Percentiles rank a stretch among this genome's conserved stretches.
Evolutionary conservation across 2,329 filamentous ascomycete species (phyloP).

Genomic region (Xylariaceae sp.): DNA sequence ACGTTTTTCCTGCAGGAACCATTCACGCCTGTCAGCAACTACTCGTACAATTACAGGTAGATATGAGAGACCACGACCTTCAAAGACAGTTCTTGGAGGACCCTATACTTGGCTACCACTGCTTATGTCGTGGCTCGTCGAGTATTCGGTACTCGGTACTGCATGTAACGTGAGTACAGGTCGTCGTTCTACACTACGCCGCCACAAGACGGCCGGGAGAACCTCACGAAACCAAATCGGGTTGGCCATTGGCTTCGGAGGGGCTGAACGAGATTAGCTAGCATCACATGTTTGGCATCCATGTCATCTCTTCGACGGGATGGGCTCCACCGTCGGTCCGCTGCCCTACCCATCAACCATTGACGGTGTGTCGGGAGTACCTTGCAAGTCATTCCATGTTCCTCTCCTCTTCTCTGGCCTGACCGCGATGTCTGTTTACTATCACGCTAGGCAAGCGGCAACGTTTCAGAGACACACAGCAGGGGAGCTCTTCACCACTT

Average conservation of each 20-base stretch:
- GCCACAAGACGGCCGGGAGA: background rate
- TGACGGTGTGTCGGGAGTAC: background rate
- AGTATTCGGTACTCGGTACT: background rate
- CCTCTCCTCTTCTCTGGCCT: background rate
- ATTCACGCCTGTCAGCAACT: background rate
- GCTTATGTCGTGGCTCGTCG: no score
- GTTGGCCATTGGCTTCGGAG: background rate
- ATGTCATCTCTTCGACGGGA: constrained; percentile 11
- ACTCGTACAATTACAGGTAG: background rate
- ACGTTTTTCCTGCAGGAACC: constrained; percentile 1
- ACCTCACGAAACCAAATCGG: background rate
- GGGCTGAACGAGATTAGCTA: constrained; percentile 6
- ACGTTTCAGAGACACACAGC: background rate
- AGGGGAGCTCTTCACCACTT: background rate
- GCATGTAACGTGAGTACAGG: background rate
- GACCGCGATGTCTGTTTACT: background rate
- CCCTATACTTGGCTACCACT: no score
- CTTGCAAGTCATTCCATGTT: background rate
- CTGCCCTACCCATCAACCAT: background rate
- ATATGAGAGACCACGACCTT: no score
- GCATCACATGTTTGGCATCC: background rate
- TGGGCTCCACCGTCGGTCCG: constrained; percentile 7
- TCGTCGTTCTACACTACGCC: background rate
- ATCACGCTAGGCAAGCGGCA: background rate
- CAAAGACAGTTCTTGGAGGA: no score